Evolutionary conservation across 495 filamentous ascomycete genomes (phyloP).

Genomic region (Beverwykella pulmonaria): DNA sequence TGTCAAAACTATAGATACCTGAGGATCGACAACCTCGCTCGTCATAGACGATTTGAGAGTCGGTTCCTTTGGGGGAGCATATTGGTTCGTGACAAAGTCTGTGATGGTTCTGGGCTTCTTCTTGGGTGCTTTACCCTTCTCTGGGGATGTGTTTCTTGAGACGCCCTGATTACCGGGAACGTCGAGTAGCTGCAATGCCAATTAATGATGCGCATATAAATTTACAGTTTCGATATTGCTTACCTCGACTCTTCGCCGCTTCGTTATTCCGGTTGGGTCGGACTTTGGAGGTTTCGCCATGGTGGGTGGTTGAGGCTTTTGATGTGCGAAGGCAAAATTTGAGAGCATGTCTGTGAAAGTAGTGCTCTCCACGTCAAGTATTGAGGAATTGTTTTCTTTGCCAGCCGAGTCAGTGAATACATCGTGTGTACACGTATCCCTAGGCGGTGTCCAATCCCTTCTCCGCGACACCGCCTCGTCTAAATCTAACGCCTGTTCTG

Average conservation of each 20-base stretch:
- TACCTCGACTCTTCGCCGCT: slow-evolving; percentile 18
- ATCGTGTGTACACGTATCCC: slow-evolving; percentile 35
- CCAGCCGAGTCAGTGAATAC: slow-evolving; percentile 8
- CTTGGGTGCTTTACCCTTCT: slow-evolving; percentile 60
- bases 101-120: slow-evolving; percentile 86
- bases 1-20: background rate
- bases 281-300: background rate
- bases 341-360: slow-evolving; percentile 24
- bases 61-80: slow-evolving; percentile 48
- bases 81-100: slow-evolving; percentile 78
- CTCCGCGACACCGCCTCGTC: slow-evolving; percentile 56
- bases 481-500: slow-evolving; percentile 27
- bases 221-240: background rate
- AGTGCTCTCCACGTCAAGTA: background rate
- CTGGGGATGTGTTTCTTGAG: slow-evolving; percentile 36
- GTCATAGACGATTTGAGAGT: slow-evolving; percentile 8
- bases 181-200: slow-evolving; percentile 13
- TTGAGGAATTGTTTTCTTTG: slow-evolving; percentile 3
- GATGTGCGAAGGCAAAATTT: slow-evolving; percentile 9
- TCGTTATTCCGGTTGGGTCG: background rate
- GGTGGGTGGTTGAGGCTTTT: background rate
- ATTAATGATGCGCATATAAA: background rate
- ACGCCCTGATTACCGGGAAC: slow-evolving; percentile 25
- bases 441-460: slow-evolving; percentile 61
- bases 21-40: slow-evolving; percentile 38